Percentiles rank a stretch among this genome's conserved stretches.
phyloP scores from a whole-genome alignment of 1,284 basidiomycete genomes.

The Volvariella volvacea region DNA sequence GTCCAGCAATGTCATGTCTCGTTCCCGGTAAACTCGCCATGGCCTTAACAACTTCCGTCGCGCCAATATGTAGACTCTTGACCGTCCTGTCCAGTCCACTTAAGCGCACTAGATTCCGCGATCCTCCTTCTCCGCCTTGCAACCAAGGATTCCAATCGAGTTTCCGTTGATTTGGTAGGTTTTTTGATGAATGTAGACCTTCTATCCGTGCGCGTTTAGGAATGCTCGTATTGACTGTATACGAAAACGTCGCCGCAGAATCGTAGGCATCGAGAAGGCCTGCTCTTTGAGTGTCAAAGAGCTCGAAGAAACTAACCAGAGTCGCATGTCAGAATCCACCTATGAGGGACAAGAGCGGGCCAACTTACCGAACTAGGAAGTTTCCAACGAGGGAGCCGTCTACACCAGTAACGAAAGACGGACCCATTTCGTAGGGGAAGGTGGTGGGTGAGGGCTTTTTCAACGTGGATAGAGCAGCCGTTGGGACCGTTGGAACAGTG shows the following conservation, averaged over 20 bases:
- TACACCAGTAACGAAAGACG: constrained; percentile 73
- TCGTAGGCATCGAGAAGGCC: constrained; percentile 74
- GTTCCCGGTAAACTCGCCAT: constrained; percentile 69
- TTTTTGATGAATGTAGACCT: constrained; percentile 52
- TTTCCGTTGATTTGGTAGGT: constrained; percentile 76
- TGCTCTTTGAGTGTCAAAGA: constrained; percentile 75
- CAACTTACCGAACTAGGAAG: constrained; percentile 69
- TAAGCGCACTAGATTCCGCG: constrained; percentile 73
- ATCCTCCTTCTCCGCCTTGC: constrained; percentile 44
- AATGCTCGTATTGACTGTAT: constrained; percentile 76
- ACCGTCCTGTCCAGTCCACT: constrained; percentile 58
- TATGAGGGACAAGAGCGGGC: too few species aligned
- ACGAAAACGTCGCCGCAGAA: constrained; percentile 83
- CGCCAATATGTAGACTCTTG: constrained; percentile 69
- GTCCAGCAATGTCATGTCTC: constrained; percentile 68
- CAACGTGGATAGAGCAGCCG: constrained; percentile 29
- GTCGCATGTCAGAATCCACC: constrained; percentile 10
- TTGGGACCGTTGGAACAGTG: too few species aligned
- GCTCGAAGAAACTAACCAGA: constrained; percentile 73
- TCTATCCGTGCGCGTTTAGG: constrained; percentile 66
- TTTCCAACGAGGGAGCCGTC: constrained; percentile 61
- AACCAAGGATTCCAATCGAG: constrained; percentile 74
- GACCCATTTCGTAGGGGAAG: constrained; percentile 69
- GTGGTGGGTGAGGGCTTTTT: constrained; percentile 46
- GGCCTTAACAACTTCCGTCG: constrained; percentile 58